Base-by-base conservation (phyloP, 2,329 filamentous ascomycete genomes). In the Aurifilum marmelostoma region DNA sequence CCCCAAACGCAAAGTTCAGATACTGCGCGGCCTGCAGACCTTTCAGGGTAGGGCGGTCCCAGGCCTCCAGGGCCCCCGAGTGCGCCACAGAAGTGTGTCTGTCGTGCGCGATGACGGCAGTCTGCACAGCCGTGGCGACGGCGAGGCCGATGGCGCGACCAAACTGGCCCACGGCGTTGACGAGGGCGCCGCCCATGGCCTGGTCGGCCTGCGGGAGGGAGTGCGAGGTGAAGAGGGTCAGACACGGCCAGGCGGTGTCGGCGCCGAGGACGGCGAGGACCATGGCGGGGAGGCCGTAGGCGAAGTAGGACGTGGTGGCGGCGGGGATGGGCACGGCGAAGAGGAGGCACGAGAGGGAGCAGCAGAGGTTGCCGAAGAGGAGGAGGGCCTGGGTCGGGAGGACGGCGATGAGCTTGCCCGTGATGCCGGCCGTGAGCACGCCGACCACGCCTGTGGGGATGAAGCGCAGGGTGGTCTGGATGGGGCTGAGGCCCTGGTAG, bases 381-480 rank as follows among this genome's bases (percentile, higher is more conserved):
- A 91, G 81, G 65, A 91, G 80, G 69, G 86, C 80, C 72, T 86
- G 84, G 0, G 87, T 87, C 0, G 87, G 85, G 2, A 91, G 78
- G n/a, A 84, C 82, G 2, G 84, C 79, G 18, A 90, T 81, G n/a
- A 90, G 77, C 67, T 83, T 82, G 2, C 86, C 86, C 1, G 87
- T 86, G 34, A 86, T 76, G 67, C 86, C 79, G 12, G 87, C 87
- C 1, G 87, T 85, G n/a, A 88, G 72, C 5, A 87, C 76, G 8
- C 90, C 90, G 9, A 81, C 82, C 0, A 89, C 81, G 12, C 90
- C 90, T 0, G 87, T 90, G 0, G 90, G 90, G 11, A 92, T 82
- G 76, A 92, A 92, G 3, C 89, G 87, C 11, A 92, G 76, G 16
- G 89, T 91, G 0, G 90, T 92, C 72, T 91, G 85, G n/a, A 92